Percentiles rank a stretch among this genome's conserved stretches.
These are phyloP conservation scores for Jatropha multifida DNA, from an alignment of 441 rosid genomes.

Conservation along the genomic window DNA sequence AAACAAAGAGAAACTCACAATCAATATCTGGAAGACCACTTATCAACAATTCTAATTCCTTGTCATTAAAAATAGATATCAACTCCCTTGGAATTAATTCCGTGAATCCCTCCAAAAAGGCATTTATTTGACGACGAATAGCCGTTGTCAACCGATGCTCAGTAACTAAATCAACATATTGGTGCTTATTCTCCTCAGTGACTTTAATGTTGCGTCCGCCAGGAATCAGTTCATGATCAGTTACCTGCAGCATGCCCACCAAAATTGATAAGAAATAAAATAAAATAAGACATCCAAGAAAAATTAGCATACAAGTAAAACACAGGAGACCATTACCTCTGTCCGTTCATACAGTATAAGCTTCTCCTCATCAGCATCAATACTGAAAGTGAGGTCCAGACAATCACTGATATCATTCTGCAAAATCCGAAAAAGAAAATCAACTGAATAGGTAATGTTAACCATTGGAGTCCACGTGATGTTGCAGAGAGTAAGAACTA, in stretches of 20 bases:
- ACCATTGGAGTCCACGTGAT: background rate
- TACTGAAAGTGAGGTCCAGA: constrained; percentile 84
- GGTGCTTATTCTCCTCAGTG: constrained; percentile 89
- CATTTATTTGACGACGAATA: constrained; percentile 93
- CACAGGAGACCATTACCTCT: constrained; percentile 44
- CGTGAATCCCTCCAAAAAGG: constrained; percentile 82
- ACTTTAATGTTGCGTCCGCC: constrained; percentile 89
- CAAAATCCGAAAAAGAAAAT: constrained; percentile 20
- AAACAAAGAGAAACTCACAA: constrained; percentile 49
- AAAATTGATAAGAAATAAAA: background rate
- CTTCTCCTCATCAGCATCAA: constrained; percentile 98
- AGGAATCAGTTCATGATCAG: constrained; percentile 88
- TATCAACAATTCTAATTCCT: constrained; percentile 87
- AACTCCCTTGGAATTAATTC: constrained; percentile 77
- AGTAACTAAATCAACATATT: constrained; percentile 80
- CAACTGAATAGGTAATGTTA: constrained; percentile 4
- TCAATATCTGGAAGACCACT: constrained; percentile 98
- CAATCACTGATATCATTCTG: constrained; percentile 90
- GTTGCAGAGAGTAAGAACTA: background rate
- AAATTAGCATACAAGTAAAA: background rate
- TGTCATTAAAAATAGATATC: constrained; percentile 85
- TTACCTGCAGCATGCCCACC: constrained; percentile 54
- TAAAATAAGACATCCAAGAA: background rate
- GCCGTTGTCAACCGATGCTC: constrained; percentile 96
- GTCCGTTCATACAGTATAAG: constrained; percentile 76